Percentiles rank a stretch among this genome's conserved stretches.
Evolutionary conservation across 371 early-diverging fungal species (phyloP).

Genomic region (Apophysomyces elegans): DNA sequence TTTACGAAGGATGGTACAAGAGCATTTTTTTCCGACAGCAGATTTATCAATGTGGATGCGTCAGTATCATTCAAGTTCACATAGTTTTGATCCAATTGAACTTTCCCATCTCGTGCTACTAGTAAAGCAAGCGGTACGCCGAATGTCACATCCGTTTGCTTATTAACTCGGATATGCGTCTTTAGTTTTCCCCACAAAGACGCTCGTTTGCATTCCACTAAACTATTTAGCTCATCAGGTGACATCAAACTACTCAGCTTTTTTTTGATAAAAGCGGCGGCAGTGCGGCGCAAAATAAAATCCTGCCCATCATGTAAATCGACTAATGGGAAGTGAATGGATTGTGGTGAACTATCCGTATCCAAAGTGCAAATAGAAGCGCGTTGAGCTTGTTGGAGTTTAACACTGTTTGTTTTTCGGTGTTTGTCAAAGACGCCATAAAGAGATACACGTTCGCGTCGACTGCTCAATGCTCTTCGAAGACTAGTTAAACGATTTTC

Average conservation of each 20-base stretch:
- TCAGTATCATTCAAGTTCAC: too few species aligned
- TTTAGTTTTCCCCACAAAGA: slow-evolving; percentile 72
- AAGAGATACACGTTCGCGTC: slow-evolving; percentile 13
- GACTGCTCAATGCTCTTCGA: slow-evolving; percentile 9
- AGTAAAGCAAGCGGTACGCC: slow-evolving; percentile 34
- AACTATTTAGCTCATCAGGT: slow-evolving; percentile 61
- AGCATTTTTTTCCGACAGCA: slow-evolving; percentile 41
- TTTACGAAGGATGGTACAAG: slow-evolving; percentile 87
- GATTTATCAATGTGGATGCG: slow-evolving; percentile 58
- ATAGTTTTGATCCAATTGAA: slow-evolving; percentile 28
- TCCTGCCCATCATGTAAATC: slow-evolving; percentile 76
- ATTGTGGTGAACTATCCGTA: background rate
- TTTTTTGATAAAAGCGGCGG: background rate
- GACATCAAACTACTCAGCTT: slow-evolving; percentile 38
- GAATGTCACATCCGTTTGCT: slow-evolving; percentile 48
- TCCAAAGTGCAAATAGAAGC: slow-evolving; percentile 16
- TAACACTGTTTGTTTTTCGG: background rate
- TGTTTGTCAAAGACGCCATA: slow-evolving; percentile 18
- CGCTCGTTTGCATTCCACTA: slow-evolving; percentile 57
- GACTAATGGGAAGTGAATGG: background rate
- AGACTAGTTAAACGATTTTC: slow-evolving; percentile 9
- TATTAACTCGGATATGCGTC: slow-evolving; percentile 48
- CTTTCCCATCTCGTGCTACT: slow-evolving; percentile 60
- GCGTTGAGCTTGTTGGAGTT: slow-evolving; percentile 5
- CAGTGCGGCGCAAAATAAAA: slow-evolving; percentile 69